Conservation (phyloP, 148 eudicot species). For the Fallopia convolvulus region DNA sequence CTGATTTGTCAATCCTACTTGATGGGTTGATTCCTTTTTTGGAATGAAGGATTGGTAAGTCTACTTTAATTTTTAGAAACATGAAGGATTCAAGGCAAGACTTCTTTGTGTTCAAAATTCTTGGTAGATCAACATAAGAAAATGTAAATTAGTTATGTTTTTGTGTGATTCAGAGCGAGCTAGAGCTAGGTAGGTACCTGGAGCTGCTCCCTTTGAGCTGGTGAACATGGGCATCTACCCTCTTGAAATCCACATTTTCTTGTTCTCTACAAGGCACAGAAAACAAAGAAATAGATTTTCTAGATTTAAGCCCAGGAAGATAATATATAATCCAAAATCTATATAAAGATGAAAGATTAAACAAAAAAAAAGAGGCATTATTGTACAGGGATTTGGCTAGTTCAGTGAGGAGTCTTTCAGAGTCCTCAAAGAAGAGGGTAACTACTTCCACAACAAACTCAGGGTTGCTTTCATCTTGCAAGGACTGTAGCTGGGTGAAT, state of each 20-base stretch:
- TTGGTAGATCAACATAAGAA: too few species aligned
- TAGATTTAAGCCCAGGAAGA: not conserved
- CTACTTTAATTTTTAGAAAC: too few species aligned
- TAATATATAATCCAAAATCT: not conserved
- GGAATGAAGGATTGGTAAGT: too few species aligned
- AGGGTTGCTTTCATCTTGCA: conserved; percentile 87
- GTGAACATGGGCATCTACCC: conserved; percentile 70
- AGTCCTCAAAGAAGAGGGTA: conserved; percentile 67
- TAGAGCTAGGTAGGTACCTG: conserved; percentile 28
- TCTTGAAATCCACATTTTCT: conserved; percentile 55
- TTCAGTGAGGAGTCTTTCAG: conserved; percentile 60
- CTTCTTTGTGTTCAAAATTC: too few species aligned
- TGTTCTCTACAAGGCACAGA: conserved; percentile 32
- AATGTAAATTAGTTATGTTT: not conserved
- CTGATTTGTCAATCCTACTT: not conserved
- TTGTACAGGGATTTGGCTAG: conserved; percentile 43
- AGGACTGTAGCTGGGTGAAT: conserved; percentile 47
- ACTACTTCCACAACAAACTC: conserved; percentile 72
- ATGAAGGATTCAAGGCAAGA: too few species aligned
- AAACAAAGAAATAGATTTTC: not conserved
- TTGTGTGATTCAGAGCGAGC: not conserved
- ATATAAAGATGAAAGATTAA: not conserved
- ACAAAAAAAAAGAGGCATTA: not conserved
- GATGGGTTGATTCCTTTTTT: too few species aligned
- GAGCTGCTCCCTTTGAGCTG: conserved; percentile 91